phyloP scores from a whole-genome alignment of 228 moss, liverwort and hornwort genomes.

The Sphagnum fallax region DNA sequence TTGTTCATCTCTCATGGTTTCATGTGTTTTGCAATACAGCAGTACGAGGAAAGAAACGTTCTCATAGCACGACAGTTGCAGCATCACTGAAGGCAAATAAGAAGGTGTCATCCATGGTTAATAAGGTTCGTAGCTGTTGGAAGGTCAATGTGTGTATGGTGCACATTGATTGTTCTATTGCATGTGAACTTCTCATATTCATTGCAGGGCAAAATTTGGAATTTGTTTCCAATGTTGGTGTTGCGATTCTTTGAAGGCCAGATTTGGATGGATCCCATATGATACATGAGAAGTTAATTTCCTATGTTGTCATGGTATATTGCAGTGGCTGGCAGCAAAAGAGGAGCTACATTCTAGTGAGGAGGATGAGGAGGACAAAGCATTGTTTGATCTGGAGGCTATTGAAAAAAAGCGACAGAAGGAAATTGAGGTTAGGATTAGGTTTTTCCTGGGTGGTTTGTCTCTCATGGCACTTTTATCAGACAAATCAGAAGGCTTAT shows the following conservation, averaged over 20 bases:
- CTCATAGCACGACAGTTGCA: slow-evolving; percentile 45
- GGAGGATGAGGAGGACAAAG: slow-evolving; percentile 53
- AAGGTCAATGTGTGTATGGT: too few relatives aligned
- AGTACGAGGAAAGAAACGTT: slow-evolving; percentile 43
- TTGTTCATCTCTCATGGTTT: too few relatives aligned
- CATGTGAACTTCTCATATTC: too few relatives aligned
- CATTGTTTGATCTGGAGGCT: slow-evolving; percentile 49
- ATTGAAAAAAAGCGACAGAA: slow-evolving; percentile 67
- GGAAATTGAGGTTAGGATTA: slow-evolving; percentile 33
- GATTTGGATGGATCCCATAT: too few relatives aligned
- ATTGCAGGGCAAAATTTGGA: too few relatives aligned
- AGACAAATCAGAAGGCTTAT: too few relatives aligned
- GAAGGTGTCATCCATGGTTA: slow-evolving; percentile 67
- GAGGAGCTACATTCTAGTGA: slow-evolving; percentile 67
- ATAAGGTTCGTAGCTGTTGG: slow-evolving; percentile 26
- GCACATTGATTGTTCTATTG: too few relatives aligned
- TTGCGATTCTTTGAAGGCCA: too few relatives aligned
- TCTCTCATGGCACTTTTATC: background rate
- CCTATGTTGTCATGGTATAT: background rate
- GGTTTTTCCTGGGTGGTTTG: background rate
- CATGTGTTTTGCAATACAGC: background rate
- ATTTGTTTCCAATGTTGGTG: too few relatives aligned
- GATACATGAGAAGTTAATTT: too few relatives aligned
- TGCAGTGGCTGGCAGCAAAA: slow-evolving; percentile 62
- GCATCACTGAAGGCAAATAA: slow-evolving; percentile 50